Conservation (phyloP, 768 basidiomycete species). For the Psilocybe sp. region DNA sequence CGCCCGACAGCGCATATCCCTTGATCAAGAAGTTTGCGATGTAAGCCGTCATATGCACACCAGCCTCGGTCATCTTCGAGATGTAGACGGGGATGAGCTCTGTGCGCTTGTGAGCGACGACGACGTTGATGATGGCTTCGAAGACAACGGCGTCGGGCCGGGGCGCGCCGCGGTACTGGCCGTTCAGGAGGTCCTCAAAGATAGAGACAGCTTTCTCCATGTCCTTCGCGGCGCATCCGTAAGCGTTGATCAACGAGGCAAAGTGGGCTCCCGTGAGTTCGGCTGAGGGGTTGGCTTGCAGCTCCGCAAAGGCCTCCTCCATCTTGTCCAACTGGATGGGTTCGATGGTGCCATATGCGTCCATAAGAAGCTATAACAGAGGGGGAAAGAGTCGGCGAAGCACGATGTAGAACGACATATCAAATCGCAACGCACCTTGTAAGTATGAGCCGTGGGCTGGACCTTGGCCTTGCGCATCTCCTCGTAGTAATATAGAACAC, state of each 20-base stretch:
- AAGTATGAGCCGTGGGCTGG: slow-evolving; percentile 84
- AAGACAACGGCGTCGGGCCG: slow-evolving; percentile 82
- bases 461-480: slow-evolving; percentile 60
- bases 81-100: slow-evolving; percentile 76
- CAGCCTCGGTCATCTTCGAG: slow-evolving; percentile 52
- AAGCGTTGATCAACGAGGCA: slow-evolving; percentile 86
- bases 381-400: slow-evolving; percentile 7
- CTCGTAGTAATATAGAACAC: slow-evolving; percentile 74
- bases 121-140: slow-evolving; percentile 86
- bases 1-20: slow-evolving; percentile 63
- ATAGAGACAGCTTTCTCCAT: slow-evolving; percentile 70
- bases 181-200: slow-evolving; percentile 68
- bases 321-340: slow-evolving; percentile 74
- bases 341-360: slow-evolving; percentile 83
- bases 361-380: slow-evolving; percentile 70
- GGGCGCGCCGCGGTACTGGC: slow-evolving; percentile 35
- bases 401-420: neutral
- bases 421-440: slow-evolving; percentile 60
- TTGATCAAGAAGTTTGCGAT: slow-evolving; percentile 86
- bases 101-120: slow-evolving; percentile 73
- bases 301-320: slow-evolving; percentile 65
- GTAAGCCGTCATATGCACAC: slow-evolving; percentile 91
- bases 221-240: slow-evolving; percentile 78
- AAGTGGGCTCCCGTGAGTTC: slow-evolving; percentile 47
- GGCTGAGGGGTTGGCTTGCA: slow-evolving; percentile 46